Evolutionary conservation across 768 basidiomycete genomes (phyloP), one percentile per base, ranked within the genome.

Genomic region (Tylopilus sp.): DNA sequence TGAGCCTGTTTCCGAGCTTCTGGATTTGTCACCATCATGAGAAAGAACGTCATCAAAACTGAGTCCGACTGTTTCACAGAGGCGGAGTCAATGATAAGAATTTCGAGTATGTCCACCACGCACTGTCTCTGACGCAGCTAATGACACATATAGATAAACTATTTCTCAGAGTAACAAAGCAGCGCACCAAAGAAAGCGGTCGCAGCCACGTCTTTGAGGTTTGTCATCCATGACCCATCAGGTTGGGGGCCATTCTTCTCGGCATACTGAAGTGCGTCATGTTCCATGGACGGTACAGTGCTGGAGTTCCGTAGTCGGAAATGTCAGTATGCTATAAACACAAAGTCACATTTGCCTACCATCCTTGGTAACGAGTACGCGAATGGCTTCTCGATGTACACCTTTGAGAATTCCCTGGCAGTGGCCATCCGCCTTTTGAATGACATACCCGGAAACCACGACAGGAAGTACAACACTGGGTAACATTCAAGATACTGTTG

Each of bases 161-260:
- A 16, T 6, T 21, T 38, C 19, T 16, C 16, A 36, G 13, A n/a
- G 17, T 36, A 36, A 6, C 17, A 16, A 16, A 36, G 8, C 13
- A 6, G 13, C 25, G 6, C 24, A 59, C 57, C 58, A 6, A 54
- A 17, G n/a, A 59, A 34, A 1, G 28, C 49, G 0, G 14, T 53
- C 24, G 36, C 56, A 21, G 46, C 28, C 4, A 25, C 46, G 3
- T 44, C 40, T 30, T 50, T 59, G 21, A 59, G 51, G 0, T 8
- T 19, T 1, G 17, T 8, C 33, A 42, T 45, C 52, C 40, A 45
- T 8, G 24, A 40, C 31, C 50, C 22, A 3, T 44, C 42, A 0
- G 46, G 22, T 0, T 16, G 11, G 2, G 2, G 28, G 3, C 38
- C 51, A 17, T 43, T 53, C 5, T 45, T 48, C 24, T 59, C 45